Evolutionary conservation across 179 eudicot species (phyloP).

Genomic region (Drosera spatulata): DNA sequence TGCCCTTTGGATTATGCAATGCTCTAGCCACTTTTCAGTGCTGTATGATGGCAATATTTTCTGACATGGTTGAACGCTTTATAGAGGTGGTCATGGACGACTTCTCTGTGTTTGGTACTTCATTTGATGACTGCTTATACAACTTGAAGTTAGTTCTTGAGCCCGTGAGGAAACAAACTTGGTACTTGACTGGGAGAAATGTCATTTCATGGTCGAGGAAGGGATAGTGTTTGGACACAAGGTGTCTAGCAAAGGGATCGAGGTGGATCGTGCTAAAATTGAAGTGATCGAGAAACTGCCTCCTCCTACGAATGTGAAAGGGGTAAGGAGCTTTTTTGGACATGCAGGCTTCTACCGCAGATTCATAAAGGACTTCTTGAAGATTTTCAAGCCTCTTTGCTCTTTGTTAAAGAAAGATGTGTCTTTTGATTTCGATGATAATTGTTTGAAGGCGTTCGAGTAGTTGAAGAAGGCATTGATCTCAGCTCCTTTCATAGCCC

Average conservation of each 20-base stretch:
- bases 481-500: not conserved
- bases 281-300: no score
- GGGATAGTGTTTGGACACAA: no score
- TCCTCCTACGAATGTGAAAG: no score
- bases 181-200: not conserved
- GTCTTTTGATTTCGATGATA: not conserved
- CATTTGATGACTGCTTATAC: not conserved
- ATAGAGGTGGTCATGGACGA: not conserved
- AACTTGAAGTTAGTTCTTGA: not conserved
- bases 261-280: not conserved
- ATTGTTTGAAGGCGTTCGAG: not conserved
- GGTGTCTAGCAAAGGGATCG: not conserved
- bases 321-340: no score
- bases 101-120: not conserved
- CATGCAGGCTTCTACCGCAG: no score
- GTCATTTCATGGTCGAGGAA: no score
- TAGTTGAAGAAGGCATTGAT: not conserved
- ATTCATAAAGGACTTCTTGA: no score
- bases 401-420: not conserved
- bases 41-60: no score
- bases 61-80: no score
- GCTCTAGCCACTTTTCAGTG: not conserved
- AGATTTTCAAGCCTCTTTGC: not conserved
- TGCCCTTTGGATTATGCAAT: no score
- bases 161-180: not conserved